Evolutionary conservation across 208 protist genomes (phyloP).

Genomic region (Leishmania major): DNA sequence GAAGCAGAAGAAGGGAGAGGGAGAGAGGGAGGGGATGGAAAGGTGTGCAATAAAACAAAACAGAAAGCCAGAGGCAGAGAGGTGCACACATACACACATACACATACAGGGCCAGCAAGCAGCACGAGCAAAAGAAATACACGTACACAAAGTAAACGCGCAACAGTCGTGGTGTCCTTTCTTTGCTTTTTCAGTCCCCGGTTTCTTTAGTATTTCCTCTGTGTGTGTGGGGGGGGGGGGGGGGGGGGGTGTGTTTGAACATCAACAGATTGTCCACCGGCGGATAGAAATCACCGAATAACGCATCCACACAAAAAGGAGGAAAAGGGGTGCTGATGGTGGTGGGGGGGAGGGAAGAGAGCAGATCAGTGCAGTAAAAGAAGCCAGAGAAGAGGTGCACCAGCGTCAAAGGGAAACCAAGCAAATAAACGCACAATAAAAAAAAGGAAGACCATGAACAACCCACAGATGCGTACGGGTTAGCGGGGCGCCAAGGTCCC

Average conservation of each 20-base stretch:
- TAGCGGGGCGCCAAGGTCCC: not conserved
- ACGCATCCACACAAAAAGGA: not conserved
- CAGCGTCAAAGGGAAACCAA: not conserved
- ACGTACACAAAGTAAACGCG: not conserved
- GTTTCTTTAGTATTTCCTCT: not conserved
- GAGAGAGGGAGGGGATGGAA: not conserved
- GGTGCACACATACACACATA: not conserved
- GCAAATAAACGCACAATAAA: not conserved
- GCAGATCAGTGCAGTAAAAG: not conserved
- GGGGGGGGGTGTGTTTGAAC: no score
- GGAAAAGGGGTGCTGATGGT: not conserved
- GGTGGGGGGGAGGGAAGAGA: not conserved
- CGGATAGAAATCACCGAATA: not conserved
- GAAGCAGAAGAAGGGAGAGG: not conserved
- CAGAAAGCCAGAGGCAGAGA: not conserved
- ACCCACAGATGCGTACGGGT: not conserved
- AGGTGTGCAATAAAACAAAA: not conserved
- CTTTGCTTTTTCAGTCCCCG: not conserved
- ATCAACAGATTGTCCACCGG: not conserved
- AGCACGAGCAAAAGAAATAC: not conserved
- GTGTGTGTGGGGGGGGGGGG: not conserved
- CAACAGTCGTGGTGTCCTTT: not conserved
- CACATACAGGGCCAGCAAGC: not conserved
- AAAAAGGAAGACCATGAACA: not conserved
- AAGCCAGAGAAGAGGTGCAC: not conserved